Base-by-base conservation (phyloP, 805 yeast genomes). In the Barnettozyma pratensis region DNA sequence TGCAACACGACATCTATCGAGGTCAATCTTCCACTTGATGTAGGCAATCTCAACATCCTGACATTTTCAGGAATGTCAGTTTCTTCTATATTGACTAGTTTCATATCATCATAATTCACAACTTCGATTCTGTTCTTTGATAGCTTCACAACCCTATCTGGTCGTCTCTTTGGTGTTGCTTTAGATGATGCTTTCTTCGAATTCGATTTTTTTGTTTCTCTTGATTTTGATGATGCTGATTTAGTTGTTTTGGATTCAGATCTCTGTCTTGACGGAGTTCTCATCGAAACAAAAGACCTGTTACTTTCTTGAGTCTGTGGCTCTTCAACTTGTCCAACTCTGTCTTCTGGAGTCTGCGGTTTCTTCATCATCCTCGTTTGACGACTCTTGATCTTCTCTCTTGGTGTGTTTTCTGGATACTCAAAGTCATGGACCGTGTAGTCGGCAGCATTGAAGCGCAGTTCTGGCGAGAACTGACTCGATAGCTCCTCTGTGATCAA, bases 11-110 rank as follows among this genome's bases (percentile, higher is more conserved):
- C 60, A 53, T 48, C 59, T 29, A 49, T 44, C 41, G 55, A 51
- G 7, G 57, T 57, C 41, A 51, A 51, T 38, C 62, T 53, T 26
- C 45, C 47, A 14, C 44, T 54, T 27, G 54, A 47, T 6, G 59
- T 57, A 5, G 58, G 58, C 3, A 48, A 39, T 56, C 49, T 58
- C 5, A 65, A 58, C 39, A 67, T 64, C 6, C 60, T 54, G 4
- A 67, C 47, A 11, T 28, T 34, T 42, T 12, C 35, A 5, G 45
- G 26, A 6, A 39, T 36, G 5, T 38, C 41, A 4, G 32, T 26
- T 6, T 44, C 35, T 34, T 43, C 34, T n/a, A 41, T 31, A 14
- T 48, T 39, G 7, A 19, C 19, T 19, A 19, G 19, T 19, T 19
- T 19, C 19, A 34, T 26, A 7, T 27, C 5, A 9, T 42, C 28